A percentile compares a stretch with the other conserved stretches of the same genome.
Evolutionary conservation across 1,284 basidiomycete genomes (phyloP).

Genomic region (Sutorius eximius): DNA sequence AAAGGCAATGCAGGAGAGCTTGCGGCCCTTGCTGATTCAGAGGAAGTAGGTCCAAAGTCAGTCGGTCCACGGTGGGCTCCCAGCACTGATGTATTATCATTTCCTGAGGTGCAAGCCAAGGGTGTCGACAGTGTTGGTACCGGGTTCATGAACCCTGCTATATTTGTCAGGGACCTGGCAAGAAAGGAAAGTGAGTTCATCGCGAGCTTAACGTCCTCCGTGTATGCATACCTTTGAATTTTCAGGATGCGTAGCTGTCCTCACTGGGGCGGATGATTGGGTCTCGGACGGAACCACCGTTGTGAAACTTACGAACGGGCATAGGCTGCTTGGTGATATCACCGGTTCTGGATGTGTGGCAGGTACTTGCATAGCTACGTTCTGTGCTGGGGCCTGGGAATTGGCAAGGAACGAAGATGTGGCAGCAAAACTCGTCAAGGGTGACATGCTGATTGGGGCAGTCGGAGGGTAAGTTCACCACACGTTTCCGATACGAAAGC

Average conservation of each 20-base stretch:
- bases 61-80: not conserved
- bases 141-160: slow-evolving; percentile 74
- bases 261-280: slow-evolving; percentile 86
- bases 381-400: slow-evolving; percentile 68
- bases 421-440: slow-evolving; percentile 53
- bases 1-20: slow-evolving; percentile 97
- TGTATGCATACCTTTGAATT: not conserved
- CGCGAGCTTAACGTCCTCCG: not conserved
- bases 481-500: not conserved
- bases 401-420: slow-evolving; percentile 22
- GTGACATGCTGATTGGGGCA: slow-evolving; percentile 75
- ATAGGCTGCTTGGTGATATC: slow-evolving; percentile 73
- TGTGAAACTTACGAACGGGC: slow-evolving; percentile 75
- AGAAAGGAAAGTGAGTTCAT: slow-evolving; percentile 66
- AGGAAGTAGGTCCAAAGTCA: slow-evolving; percentile 52
- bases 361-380: slow-evolving; percentile 75
- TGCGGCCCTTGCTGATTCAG: slow-evolving; percentile 69
- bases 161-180: slow-evolving; percentile 73
- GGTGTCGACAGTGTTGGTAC: slow-evolving; percentile 87
- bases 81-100: not conserved
- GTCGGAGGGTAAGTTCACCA: slow-evolving; percentile 63
- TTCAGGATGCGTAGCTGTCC: slow-evolving; percentile 75
- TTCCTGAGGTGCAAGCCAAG: slow-evolving; percentile 59
- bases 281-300: slow-evolving; percentile 80
- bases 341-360: slow-evolving; percentile 92